Evolutionary conservation across 495 filamentous ascomycete species (phyloP).

Genomic region (Annulohypoxylon moriforme): DNA sequence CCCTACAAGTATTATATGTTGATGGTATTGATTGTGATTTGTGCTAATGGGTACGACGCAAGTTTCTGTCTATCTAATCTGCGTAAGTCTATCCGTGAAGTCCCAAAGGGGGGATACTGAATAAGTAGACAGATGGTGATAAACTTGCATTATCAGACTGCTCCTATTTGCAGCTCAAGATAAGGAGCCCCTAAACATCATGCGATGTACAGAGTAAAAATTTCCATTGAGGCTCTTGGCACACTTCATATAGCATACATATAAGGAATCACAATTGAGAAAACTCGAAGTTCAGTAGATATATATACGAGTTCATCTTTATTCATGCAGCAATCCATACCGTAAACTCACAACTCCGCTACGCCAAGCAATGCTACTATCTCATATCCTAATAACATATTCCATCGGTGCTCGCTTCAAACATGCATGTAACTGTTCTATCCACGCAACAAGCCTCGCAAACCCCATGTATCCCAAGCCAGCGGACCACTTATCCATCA

Average conservation of each 20-base stretch:
- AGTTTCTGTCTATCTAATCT: not conserved
- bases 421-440: not conserved
- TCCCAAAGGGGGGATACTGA: no score
- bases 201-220: no score
- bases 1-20: not conserved
- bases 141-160: no score
- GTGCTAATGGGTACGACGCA: not conserved
- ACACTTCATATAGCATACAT: no score
- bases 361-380: conserved; percentile 30
- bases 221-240: no score
- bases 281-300: not conserved
- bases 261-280: no score
- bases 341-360: conserved; percentile 22
- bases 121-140: no score
- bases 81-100: no score
- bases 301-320: not conserved
- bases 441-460: conserved; percentile 5
- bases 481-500: conserved; percentile 26
- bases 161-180: no score
- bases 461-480: not conserved
- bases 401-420: not conserved
- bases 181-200: no score
- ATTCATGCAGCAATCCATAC: conserved; percentile 11
- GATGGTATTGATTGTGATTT: not conserved
- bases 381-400: conserved; percentile 3